Evolutionary conservation across 169 alveolate genomes (phyloP).

Genomic region (Plasmodium reichenowi): DNA sequence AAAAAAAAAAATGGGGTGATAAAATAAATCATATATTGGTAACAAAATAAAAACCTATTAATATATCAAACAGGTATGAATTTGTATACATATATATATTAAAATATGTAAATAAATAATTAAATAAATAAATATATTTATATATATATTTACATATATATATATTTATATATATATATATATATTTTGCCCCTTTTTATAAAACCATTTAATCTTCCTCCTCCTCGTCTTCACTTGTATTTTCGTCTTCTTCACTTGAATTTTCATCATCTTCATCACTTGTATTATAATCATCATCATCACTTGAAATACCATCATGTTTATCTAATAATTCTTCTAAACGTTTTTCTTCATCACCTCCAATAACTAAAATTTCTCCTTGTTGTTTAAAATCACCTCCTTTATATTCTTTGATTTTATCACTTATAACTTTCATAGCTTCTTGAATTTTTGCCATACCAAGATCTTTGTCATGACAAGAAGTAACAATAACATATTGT

Average conservation of each 20-base stretch:
- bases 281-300: slow-evolving; percentile 83
- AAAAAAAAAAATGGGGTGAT: too few relatives aligned
- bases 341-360: slow-evolving; percentile 92
- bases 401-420: slow-evolving; percentile 85
- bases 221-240: slow-evolving; percentile 87
- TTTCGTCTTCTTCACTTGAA: slow-evolving; percentile 89
- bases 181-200: slow-evolving; percentile 2
- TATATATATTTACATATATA: slow-evolving; percentile 1
- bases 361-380: slow-evolving; percentile 90
- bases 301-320: slow-evolving; percentile 83
- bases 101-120: not conserved
- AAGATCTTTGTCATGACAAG: slow-evolving; percentile 91
- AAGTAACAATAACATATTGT: slow-evolving; percentile 91
- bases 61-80: too few relatives aligned
- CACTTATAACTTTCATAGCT: slow-evolving; percentile 89
- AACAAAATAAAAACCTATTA: too few relatives aligned
- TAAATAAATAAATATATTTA: not conserved
- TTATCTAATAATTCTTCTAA: slow-evolving; percentile 86
- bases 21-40: too few relatives aligned
- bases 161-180: not conserved
- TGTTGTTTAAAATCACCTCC: slow-evolving; percentile 93
- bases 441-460: slow-evolving; percentile 89
- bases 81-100: too few relatives aligned
- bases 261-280: slow-evolving; percentile 93
- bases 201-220: slow-evolving; percentile 59